Percentiles rank a stretch among this genome's conserved stretches.
phyloP scores from a whole-genome alignment of 2,329 filamentous ascomycete genomes.

The Mycocentrospora acerina region DNA sequence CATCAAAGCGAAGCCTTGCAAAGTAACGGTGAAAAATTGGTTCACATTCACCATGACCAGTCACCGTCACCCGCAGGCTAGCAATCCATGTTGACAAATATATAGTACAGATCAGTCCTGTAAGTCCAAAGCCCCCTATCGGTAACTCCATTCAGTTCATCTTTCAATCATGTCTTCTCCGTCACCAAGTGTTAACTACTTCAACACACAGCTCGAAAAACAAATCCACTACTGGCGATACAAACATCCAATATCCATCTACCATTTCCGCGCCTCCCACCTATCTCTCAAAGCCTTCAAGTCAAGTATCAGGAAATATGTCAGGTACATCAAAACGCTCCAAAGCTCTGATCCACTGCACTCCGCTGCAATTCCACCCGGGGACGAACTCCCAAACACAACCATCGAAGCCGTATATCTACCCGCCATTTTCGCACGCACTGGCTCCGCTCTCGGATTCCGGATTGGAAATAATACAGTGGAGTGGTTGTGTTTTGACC shows the following conservation, averaged over 20 bases:
- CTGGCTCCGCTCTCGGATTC: conserved; percentile 26
- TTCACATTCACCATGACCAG: too few species aligned
- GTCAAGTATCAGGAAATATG: neutral
- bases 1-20: too few species aligned
- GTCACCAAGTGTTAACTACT: too few species aligned
- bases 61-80: too few species aligned
- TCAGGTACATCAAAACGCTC: conserved; percentile 14
- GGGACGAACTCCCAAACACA: conserved; percentile 17
- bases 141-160: too few species aligned
- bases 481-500: conserved; percentile 26
- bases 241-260: conserved; percentile 17
- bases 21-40: too few species aligned
- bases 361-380: conserved; percentile 2
- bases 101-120: conserved; percentile 1
- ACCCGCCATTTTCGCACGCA: conserved; percentile 11
- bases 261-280: conserved; percentile 15
- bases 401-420: conserved; percentile 24
- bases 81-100: too few species aligned
- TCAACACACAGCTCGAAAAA: too few species aligned
- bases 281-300: conserved; percentile 8
- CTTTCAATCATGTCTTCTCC: too few species aligned
- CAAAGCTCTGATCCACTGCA: conserved; percentile 13
- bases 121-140: too few species aligned
- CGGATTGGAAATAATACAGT: conserved; percentile 9
- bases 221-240: conserved; percentile 19